These are phyloP conservation scores for Yamadazyma sp. DNA, from an alignment of 805 yeast genomes.

Conservation along the genomic window DNA sequence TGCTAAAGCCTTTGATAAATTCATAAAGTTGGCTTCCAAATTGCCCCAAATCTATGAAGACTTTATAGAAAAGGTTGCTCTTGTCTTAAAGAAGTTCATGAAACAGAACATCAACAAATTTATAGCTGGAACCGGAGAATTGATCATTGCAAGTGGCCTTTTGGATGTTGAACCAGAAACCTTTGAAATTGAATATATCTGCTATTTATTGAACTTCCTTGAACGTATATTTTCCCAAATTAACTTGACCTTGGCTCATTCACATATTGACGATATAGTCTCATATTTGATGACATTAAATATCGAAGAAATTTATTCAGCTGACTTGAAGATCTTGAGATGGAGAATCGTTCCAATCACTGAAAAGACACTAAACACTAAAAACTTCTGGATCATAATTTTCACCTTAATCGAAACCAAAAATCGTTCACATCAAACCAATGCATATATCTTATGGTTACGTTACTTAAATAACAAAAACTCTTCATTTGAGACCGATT, in stretches of 20 bases:
- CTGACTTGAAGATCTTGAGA: constrained; percentile 42
- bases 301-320: constrained; percentile 34
- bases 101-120: constrained; percentile 11
- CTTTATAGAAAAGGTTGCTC: constrained; percentile 6
- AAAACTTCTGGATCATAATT: constrained; percentile 46
- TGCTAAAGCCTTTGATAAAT: constrained; percentile 6
- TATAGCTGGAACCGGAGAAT: constrained; percentile 14
- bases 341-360: constrained; percentile 49
- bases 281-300: constrained; percentile 29
- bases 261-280: constrained; percentile 6
- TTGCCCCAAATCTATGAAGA: constrained; percentile 16
- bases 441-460: constrained; percentile 54
- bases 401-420: constrained; percentile 30
- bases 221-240: constrained; percentile 33
- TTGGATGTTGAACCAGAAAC: constrained; percentile 1
- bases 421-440: constrained; percentile 25
- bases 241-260: constrained; percentile 1
- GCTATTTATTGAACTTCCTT: constrained; percentile 30
- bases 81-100: constrained; percentile 9
- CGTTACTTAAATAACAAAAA: constrained; percentile 40
- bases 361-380: constrained; percentile 11
- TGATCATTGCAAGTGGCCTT: constrained; percentile 4
- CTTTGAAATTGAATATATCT: constrained; percentile 12
- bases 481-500: constrained; percentile 7
- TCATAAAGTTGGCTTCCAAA: constrained; percentile 14